These are phyloP conservation scores for Zalaria sp. DNA, from an alignment of 2,329 filamentous ascomycete species.

Conservation along the genomic window DNA sequence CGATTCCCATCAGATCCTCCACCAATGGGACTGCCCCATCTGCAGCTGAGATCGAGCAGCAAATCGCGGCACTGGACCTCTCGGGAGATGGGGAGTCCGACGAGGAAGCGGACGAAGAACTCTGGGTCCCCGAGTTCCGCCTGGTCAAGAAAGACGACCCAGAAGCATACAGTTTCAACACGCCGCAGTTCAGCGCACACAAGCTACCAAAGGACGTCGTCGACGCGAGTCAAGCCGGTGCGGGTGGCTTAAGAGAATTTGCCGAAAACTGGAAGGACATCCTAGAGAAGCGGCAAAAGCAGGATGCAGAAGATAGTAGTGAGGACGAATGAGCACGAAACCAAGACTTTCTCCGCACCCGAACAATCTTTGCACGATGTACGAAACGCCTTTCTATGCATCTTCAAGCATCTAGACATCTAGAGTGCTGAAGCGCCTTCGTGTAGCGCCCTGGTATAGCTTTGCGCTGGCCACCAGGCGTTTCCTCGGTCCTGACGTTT, in stretches of 20 bases:
- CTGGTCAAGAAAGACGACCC: constrained; percentile 75
- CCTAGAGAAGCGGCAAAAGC: constrained; percentile 25
- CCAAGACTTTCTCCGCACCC: too few species aligned
- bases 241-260: constrained; percentile 62
- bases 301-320: constrained; percentile 20
- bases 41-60: background rate
- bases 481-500: background rate
- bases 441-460: too few species aligned
- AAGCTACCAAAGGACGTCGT: constrained; percentile 92
- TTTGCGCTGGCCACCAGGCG: too few species aligned
- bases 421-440: too few species aligned
- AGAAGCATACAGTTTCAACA: constrained; percentile 73
- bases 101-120: constrained; percentile 40
- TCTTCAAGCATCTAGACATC: too few species aligned
- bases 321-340: constrained; percentile 11
- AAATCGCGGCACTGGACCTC: background rate
- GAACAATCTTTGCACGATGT: too few species aligned
- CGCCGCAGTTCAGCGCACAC: constrained; percentile 83
- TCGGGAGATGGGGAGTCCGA: constrained; percentile 20
- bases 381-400: too few species aligned
- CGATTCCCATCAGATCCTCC: constrained; percentile 3
- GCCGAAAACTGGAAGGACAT: constrained; percentile 34
- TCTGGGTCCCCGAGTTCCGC: constrained; percentile 58
- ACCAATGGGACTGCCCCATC: background rate
- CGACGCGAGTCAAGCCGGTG: constrained; percentile 42